Base-by-base conservation (phyloP, 2,329 filamentous ascomycete species). In the Dothiorella sarmentorum region DNA sequence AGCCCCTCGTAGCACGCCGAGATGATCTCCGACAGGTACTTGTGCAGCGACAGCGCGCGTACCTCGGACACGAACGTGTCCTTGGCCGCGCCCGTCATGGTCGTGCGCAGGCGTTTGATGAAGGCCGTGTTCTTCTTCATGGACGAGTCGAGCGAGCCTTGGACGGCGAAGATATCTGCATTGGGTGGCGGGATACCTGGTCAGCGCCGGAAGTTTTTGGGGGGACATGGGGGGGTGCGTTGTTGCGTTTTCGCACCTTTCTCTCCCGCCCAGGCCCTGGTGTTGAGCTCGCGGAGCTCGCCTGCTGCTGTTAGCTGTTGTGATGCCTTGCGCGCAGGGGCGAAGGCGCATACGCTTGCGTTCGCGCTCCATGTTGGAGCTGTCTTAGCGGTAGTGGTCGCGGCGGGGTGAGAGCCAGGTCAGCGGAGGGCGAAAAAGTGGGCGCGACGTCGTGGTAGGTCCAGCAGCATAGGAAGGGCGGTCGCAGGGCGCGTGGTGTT, bases 51-150 rank as follows among this genome's bases (percentile, higher is more conserved):
- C 26, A 97, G 82, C 24, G 90, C 89, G 67, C 89, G 87, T 67
- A 96, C 92, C 71, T 97, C 93, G 71, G 93, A 86, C 47, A 96
- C 78, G 75, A 97, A 96, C 60, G 91, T 94, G 64, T 84, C 80
- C 57, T 92, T 85, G 58, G 89, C 90, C 59, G 91, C 81, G 49
- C 90, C 78, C 63, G 89, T 92, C 63, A 97, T 87, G 61, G 91
- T 90, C 60, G 93, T 97, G 66, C 93, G 90, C 58, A 97, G 82
- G 69, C 93, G 90, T 76, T 96, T 97, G 71, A 97, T 97, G 74
- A 97, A 97, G 64, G 92, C 91, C 3, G 93, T 97, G 69, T 97
- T 97, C 80, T 97, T 97, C 78, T 96, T 97, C 73, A 97, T 82
- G 53, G 92, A 94, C 55, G 93, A 96, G 75, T 97, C 93, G 69